A percentile compares a stretch with the other conserved stretches of the same genome.
Conservation (phyloP, 176 grass and related monocot genomes). For the Musa schizocarpa region DNA sequence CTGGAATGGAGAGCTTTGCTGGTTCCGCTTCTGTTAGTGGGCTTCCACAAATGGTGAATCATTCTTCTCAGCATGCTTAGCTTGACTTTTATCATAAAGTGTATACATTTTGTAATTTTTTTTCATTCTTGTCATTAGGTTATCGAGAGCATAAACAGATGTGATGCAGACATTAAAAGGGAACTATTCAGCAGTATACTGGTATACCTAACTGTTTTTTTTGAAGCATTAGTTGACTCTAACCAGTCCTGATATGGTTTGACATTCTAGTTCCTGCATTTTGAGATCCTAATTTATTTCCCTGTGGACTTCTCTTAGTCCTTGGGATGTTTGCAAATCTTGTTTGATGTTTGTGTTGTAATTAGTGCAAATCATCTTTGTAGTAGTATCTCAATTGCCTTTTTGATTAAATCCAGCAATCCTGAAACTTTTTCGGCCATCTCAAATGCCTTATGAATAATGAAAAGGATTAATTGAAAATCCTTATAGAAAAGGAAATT, state of each 20-base stretch:
- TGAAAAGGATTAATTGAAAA: not conserved
- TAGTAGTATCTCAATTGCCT: not conserved
- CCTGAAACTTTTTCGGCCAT: too few species aligned
- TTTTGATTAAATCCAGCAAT: too few species aligned
- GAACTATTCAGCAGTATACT: constrained; percentile 93
- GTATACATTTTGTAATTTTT: constrained; percentile 7
- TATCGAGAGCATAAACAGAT: constrained; percentile 94
- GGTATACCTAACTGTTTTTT: constrained; percentile 36
- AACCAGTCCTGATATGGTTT: not conserved
- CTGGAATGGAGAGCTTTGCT: constrained; percentile 61
- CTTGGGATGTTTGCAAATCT: not conserved
- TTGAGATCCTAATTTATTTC: not conserved
- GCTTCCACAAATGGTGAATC: constrained; percentile 82
- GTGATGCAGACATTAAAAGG: constrained; percentile 87
- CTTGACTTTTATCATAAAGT: not conserved
- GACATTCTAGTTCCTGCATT: not conserved
- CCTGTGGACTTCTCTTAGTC: not conserved
- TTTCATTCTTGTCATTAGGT: constrained; percentile 43
- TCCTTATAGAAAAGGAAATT: too few species aligned
- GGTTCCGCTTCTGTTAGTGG: constrained; percentile 52
- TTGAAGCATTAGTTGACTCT: not conserved
- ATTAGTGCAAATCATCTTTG: not conserved
- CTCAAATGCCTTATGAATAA: not conserved
- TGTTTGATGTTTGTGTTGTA: not conserved
- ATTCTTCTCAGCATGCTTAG: not conserved